Conservation (phyloP, 805 yeast genomes). For the Cyberlindnera lachancei region DNA sequence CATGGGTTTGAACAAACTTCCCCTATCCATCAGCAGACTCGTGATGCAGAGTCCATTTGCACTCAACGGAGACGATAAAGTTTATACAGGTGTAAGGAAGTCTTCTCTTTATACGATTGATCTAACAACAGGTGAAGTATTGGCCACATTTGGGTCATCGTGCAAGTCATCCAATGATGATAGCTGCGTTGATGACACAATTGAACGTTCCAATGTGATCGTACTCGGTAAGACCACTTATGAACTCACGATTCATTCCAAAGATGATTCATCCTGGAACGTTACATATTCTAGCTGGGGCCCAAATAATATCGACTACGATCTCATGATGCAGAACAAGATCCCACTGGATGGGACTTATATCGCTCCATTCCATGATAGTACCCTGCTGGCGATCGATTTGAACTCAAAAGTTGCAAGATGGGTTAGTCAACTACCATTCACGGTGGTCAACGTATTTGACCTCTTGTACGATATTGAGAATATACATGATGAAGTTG, state of each 20-base stretch:
- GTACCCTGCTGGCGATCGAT: slow-evolving; percentile 69
- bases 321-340: slow-evolving; percentile 39
- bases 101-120: slow-evolving; percentile 73
- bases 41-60: slow-evolving; percentile 84
- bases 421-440: slow-evolving; percentile 73
- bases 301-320: slow-evolving; percentile 72
- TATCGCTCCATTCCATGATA: slow-evolving; percentile 80
- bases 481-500: slow-evolving; percentile 6
- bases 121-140: slow-evolving; percentile 63
- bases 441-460: slow-evolving; percentile 68
- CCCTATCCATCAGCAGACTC: slow-evolving; percentile 70
- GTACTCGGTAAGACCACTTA: slow-evolving; percentile 67
- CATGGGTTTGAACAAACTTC: slow-evolving; percentile 71
- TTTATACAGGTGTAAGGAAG: slow-evolving; percentile 78
- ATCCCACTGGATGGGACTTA: slow-evolving; percentile 66
- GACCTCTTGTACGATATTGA: slow-evolving; percentile 47
- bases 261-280: slow-evolving; percentile 68
- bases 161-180: slow-evolving; percentile 3
- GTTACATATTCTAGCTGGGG: slow-evolving; percentile 88
- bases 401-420: slow-evolving; percentile 58
- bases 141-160: slow-evolving; percentile 58
- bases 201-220: slow-evolving; percentile 31
- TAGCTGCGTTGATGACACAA: slow-evolving; percentile 5
- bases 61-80: slow-evolving; percentile 58
- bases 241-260: slow-evolving; percentile 70